Evolutionary conservation across 164 flowering plant species (phyloP).

Genomic region (Hamamelis virginiana): DNA sequence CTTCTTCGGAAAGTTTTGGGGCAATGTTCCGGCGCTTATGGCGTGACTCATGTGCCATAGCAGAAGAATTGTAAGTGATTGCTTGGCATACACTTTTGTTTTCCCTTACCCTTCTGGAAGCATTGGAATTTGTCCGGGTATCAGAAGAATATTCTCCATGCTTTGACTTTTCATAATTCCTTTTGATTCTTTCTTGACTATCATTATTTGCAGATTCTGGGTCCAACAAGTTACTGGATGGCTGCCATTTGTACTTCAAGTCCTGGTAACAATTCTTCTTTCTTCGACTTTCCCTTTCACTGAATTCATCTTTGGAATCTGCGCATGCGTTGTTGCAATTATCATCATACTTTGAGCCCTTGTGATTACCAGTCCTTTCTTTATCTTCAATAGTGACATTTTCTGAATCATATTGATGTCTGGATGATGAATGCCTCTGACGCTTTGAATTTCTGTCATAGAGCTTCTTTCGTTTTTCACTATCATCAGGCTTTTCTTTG

Average conservation of each 20-base stretch:
- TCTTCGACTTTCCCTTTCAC: constrained; percentile 16
- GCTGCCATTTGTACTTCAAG: constrained; percentile 22
- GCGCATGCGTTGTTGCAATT: constrained; percentile 3
- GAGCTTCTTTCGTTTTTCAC: constrained; percentile 39
- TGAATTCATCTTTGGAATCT: constrained; percentile 27
- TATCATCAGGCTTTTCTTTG: constrained; percentile 23
- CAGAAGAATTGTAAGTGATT: constrained; percentile 9
- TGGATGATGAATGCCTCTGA: constrained; percentile 40
- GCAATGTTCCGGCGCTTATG: constrained; percentile 35
- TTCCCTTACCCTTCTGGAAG: constrained; percentile 11
- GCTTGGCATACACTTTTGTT: constrained; percentile 10
- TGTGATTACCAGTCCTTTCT: constrained; percentile 11
- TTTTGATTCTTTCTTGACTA: constrained; percentile 14
- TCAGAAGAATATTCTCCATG: constrained; percentile 21
- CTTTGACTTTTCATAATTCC: constrained; percentile 22
- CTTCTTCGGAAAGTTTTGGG: constrained; percentile 80
- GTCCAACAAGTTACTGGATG: constrained; percentile 21
- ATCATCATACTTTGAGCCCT: constrained; percentile 21
- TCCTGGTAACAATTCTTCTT: constrained; percentile 17
- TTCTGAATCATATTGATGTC: constrained; percentile 32
- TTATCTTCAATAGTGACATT: constrained; percentile 16
- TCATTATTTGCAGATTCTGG: constrained; percentile 20
- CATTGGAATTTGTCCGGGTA: constrained; percentile 12
- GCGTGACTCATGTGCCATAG: constrained; percentile 23
- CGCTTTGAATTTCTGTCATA: constrained; percentile 27